A percentile compares a stretch with the other conserved stretches of the same genome.
phyloP scores from a whole-genome alignment of 208 protist genomes.

The Acanthamoeba sp. region DNA sequence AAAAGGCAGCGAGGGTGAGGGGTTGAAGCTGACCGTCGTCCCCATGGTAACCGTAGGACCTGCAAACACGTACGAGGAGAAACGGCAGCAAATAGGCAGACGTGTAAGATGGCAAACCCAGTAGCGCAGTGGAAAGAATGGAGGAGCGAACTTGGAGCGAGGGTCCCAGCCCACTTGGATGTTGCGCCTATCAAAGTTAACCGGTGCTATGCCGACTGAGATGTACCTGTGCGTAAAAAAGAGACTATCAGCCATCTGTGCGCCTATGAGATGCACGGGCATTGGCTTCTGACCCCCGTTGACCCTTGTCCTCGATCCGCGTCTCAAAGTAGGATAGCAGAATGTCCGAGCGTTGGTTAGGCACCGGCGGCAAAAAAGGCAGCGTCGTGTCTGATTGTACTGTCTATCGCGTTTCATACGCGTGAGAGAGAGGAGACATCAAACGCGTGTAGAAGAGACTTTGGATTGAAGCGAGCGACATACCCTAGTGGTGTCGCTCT shows the following conservation, averaged over 20 bases:
- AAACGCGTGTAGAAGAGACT: background rate
- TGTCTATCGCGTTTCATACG: background rate
- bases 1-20: no score
- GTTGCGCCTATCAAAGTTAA: conserved; percentile 4
- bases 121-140: background rate
- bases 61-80: background rate
- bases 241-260: background rate
- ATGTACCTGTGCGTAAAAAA: background rate
- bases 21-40: background rate
- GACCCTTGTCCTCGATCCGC: conserved; percentile 3
- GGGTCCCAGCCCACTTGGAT: conserved; percentile 39
- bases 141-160: background rate
- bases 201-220: background rate
- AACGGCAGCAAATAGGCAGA: background rate
- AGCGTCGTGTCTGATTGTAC: background rate
- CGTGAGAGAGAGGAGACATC: background rate
- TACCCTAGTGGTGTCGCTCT: background rate
- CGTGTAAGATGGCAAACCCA: background rate
- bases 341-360: background rate
- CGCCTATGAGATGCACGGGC: no score
- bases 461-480: background rate
- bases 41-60: conserved; percentile 4
- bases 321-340: conserved; percentile 15
- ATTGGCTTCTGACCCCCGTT: background rate
- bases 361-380: background rate